These are phyloP conservation scores for Lanmaoa pseudosensibilis DNA, from an alignment of 768 basidiomycete species.

Conservation along the genomic window DNA sequence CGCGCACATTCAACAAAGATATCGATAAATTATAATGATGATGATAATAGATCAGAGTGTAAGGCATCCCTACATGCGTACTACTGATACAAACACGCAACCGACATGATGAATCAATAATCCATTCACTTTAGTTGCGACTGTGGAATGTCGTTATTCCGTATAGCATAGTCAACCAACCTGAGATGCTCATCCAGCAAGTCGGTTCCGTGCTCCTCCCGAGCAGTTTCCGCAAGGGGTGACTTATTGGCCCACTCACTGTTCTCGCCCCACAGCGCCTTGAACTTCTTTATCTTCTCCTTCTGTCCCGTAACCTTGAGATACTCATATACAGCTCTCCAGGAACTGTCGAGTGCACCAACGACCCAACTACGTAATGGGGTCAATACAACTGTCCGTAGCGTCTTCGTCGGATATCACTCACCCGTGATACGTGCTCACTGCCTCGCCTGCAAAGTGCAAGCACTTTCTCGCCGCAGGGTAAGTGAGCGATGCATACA, in stretches of 20 bases:
- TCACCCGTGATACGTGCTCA: slow-evolving; percentile 18
- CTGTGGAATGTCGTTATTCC: neutral
- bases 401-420: slow-evolving; percentile 21
- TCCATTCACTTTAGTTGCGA: neutral
- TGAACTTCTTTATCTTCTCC: slow-evolving; percentile 18
- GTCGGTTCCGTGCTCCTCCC: neutral
- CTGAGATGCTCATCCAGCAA: slow-evolving; percentile 3
- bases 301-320: slow-evolving; percentile 14
- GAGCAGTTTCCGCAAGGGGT: neutral
- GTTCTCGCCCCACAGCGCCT: slow-evolving; percentile 33
- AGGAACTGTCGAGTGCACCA: slow-evolving; percentile 40
- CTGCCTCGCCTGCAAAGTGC: slow-evolving; percentile 18
- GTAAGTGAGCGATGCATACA: slow-evolving; percentile 32
- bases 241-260: slow-evolving; percentile 25
- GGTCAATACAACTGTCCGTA: neutral
- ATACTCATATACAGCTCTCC: slow-evolving; percentile 34
- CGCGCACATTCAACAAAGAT: neutral
- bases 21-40: neutral
- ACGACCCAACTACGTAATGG: slow-evolving; percentile 37
- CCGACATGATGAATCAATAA: neutral
- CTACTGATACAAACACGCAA: too few species aligned
- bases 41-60: too few species aligned
- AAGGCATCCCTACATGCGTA: too few species aligned
- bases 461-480: slow-evolving; percentile 28
- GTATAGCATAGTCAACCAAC: neutral